Base-by-base conservation (phyloP, 1,284 basidiomycete genomes). In the Volvariella volvacea region DNA sequence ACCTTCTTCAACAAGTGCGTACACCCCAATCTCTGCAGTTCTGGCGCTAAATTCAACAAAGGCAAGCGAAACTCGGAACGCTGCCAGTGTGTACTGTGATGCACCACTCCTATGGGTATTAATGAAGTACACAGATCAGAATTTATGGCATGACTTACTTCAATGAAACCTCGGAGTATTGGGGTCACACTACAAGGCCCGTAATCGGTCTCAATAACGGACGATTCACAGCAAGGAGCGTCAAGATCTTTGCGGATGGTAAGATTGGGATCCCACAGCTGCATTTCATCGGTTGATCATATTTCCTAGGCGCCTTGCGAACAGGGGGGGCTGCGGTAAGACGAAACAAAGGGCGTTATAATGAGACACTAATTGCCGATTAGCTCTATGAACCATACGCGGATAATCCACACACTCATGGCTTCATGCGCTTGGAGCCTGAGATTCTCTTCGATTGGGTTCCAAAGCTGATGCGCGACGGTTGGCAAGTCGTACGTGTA, bases 221-320 rank as follows among this genome's bases (percentile, higher is more conserved):
- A 28, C 73, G 82, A 37, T 70, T 92, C 16, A 83, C 72, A 20
- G 74, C 84, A 14, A 80, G 88, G 21, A 87, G 88, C 47, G 83
- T 95, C 52, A 97, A 96, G 64, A 82, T 96, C 9, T 92, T 95
- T 61, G 86, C 85, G 14, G 89, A 92, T 62, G 88, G 86, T 81
- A 59, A 52, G 59, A 36, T 4, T 31, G 33, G 12, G 21, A 40
- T 17, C 42, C 3, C 25, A 28, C 25, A 28, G 6, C 12, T 28
- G 6, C 22, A 8, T 36, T 9, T 22, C 46, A 32, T 19, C 45
- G 8, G 43, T 41, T 21, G 19, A 33, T 43, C 8, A 12, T 40
- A 34, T 47, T 30, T 51, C 49, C 45, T 61, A 83, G 88, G 89
- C 49, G 93, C 92, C 22, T 67, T 96, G n/a, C 79, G 92, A 22